Evolutionary conservation across 768 basidiomycete species (phyloP), one percentile per base, ranked within the genome.

Genomic region (Glaciozyma antarctica): DNA sequence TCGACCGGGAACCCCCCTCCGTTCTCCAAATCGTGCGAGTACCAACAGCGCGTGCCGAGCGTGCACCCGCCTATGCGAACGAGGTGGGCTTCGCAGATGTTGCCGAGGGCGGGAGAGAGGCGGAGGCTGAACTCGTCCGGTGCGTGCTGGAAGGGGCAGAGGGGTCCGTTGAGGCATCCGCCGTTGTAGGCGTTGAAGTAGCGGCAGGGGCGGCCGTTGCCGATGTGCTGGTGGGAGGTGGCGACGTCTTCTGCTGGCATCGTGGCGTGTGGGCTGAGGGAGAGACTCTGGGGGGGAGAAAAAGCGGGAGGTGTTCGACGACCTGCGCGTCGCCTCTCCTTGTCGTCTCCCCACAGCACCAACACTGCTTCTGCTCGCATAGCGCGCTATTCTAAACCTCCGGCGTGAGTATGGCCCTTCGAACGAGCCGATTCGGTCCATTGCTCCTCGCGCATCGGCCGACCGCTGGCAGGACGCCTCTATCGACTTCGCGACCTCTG

Each of bases 41-140:
- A 52, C 51, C 51, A 52, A 26, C 51, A 52, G 26, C 51, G 51
- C 5, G 24, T 17, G 10, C 51, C 51, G 13, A 52, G 24, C 10
- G 51, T 52, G 13, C 51, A 52, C 22, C 51, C 51, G 24, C 51
- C 51, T 22, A 52, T 52, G 26, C 51, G 24, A 1, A 52, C 51
- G 51, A 52, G 51, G 8, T 52, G 51, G 19, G 51, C 51, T n/a
- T 52, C 51, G 51, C 51, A 52, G 51, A 52, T 26, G 12, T 52
- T 52, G 51, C 51, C 51, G 26, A 24, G 26, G 7, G 24, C 24
- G 51, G 30, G 51, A 15, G 24, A 26, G 24, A 52, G 51, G 24
- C 51, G 51, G 51, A 52, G 51, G 15, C 26, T 28, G 51, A 26
- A 26, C 3, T 52, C 51, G 51, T 52, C 51, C 1, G 51, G 51